phyloP scores from a whole-genome alignment of 805 yeast species.

The Myxozyma neotropica region DNA sequence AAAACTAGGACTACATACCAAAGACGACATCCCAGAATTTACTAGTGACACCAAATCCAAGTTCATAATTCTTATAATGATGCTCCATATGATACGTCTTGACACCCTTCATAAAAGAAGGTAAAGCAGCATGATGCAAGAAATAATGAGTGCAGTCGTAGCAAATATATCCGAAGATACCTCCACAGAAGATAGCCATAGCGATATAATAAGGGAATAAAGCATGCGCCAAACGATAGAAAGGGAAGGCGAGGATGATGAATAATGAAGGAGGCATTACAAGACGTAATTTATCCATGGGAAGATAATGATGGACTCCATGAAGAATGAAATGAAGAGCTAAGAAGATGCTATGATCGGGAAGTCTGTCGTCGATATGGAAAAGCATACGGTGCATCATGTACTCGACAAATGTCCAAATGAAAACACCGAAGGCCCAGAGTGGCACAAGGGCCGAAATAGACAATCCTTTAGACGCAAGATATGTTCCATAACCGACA shows the following conservation, averaged over 20 bases:
- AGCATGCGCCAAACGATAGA: conserved; percentile 74
- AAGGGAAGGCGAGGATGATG: conserved; percentile 70
- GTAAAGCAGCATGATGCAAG: conserved; percentile 83
- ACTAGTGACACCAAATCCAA: conserved; percentile 95
- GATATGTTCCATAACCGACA: conserved; percentile 61
- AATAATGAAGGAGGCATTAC: conserved; percentile 97
- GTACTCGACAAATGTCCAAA: conserved; percentile 94
- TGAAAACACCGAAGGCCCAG: conserved; percentile 78
- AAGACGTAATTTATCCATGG: conserved; percentile 91
- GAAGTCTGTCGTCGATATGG: conserved; percentile 87
- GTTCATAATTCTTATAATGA: conserved; percentile 94
- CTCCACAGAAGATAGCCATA: conserved; percentile 93
- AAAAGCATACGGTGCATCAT: conserved; percentile 84
- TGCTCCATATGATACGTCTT: conserved; percentile 95
- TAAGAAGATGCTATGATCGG: conserved; percentile 73
- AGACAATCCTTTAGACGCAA: conserved; percentile 59
- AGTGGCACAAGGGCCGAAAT: conserved; percentile 53
- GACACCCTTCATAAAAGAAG: conserved; percentile 70
- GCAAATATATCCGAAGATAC: conserved; percentile 86
- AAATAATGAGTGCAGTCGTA: conserved; percentile 95
- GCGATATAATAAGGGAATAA: conserved; percentile 82
- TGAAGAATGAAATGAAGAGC: conserved; percentile 88
- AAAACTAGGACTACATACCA: conserved; percentile 48
- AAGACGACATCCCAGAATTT: conserved; percentile 93
- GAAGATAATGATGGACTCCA: conserved; percentile 95